phyloP scores from a whole-genome alignment of 2,329 filamentous ascomycete genomes.

The Sphaerulina vaccinii region DNA sequence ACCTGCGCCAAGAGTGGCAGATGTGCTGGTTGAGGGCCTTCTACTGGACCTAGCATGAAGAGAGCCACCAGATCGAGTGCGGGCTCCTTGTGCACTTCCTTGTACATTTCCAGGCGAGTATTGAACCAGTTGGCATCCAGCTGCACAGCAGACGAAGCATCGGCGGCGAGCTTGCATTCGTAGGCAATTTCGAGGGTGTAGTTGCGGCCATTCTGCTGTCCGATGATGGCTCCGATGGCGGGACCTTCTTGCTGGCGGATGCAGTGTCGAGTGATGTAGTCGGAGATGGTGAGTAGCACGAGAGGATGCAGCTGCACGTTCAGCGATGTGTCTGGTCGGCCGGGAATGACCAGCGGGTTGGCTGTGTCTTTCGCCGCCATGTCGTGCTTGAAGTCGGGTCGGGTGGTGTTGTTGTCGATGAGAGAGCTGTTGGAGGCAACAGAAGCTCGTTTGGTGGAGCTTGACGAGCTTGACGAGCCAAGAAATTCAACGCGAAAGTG shows the following conservation, averaged over 20 bases:
- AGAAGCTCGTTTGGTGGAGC: too few species aligned
- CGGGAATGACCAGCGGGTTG: slow-evolving; percentile 42
- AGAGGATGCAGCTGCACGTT: slow-evolving; percentile 87
- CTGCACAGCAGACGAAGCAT: slow-evolving; percentile 53
- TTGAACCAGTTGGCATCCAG: slow-evolving; percentile 72
- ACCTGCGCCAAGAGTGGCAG: slow-evolving; percentile 78
- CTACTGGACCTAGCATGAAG: slow-evolving; percentile 62
- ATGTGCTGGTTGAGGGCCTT: slow-evolving; percentile 66
- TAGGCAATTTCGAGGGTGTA: slow-evolving; percentile 93
- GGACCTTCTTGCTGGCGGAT: slow-evolving; percentile 73
- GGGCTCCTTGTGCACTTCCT: slow-evolving; percentile 80
- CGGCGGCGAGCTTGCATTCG: slow-evolving; percentile 64
- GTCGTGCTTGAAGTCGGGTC: too few species aligned
- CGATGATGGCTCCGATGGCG: slow-evolving; percentile 82
- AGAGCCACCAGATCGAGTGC: slow-evolving; percentile 74
- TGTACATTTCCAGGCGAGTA: slow-evolving; percentile 81
- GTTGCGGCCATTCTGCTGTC: slow-evolving; percentile 85
- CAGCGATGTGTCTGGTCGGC: slow-evolving; percentile 66
- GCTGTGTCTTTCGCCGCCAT: neutral
- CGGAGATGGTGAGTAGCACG: slow-evolving; percentile 92
- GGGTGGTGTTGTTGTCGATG: too few species aligned
- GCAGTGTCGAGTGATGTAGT: slow-evolving; percentile 90
- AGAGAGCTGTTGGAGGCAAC: too few species aligned
- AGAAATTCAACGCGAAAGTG: too few species aligned
- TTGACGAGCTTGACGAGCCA: too few species aligned